A percentile compares a stretch with the other conserved stretches of the same genome.
Conservation (phyloP, 495 filamentous ascomycete genomes). For the Bathelium albidoporum region DNA sequence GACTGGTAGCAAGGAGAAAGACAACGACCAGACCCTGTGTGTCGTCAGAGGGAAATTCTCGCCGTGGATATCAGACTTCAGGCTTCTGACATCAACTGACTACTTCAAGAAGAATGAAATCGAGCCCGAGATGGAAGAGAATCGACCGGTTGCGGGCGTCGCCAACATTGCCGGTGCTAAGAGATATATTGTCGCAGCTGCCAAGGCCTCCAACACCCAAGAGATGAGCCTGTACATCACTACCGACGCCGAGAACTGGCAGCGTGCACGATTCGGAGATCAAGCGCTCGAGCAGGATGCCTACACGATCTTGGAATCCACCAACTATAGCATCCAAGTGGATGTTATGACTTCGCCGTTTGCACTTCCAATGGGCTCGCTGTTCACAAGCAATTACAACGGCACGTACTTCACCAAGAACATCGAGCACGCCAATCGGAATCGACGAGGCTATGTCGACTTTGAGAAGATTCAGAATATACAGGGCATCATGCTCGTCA, state of each 20-base stretch:
- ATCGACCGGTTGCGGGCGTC: slow-evolving; percentile 61
- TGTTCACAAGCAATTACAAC: slow-evolving; percentile 92
- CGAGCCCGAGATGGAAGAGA: slow-evolving; percentile 65
- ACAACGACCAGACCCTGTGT: slow-evolving; percentile 63
- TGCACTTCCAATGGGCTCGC: slow-evolving; percentile 62
- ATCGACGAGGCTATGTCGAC: slow-evolving; percentile 60
- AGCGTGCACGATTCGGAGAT: slow-evolving; percentile 78
- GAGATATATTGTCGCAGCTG: slow-evolving; percentile 74
- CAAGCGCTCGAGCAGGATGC: slow-evolving; percentile 74
- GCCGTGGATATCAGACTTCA: slow-evolving; percentile 51
- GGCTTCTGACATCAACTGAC: slow-evolving; percentile 63
- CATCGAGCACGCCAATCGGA: slow-evolving; percentile 81
- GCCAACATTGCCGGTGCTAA: slow-evolving; percentile 69
- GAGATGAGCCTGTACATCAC: slow-evolving; percentile 84
- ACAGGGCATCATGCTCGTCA: slow-evolving; percentile 84
- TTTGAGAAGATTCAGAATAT: slow-evolving; percentile 87
- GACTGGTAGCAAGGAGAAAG: slow-evolving; percentile 46
- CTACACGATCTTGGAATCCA: slow-evolving; percentile 89
- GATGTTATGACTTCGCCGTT: slow-evolving; percentile 67
- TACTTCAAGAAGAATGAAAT: slow-evolving; percentile 31
- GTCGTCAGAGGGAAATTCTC: slow-evolving; percentile 61
- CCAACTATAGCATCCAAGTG: slow-evolving; percentile 92
- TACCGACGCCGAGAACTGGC: slow-evolving; percentile 73
- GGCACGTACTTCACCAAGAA: slow-evolving; percentile 91
- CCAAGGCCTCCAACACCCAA: slow-evolving; percentile 63